Evolutionary conservation across 108 stramenopile species (phyloP), one percentile per base, ranked within the genome.

Genomic region (Fragilaria radians): DNA sequence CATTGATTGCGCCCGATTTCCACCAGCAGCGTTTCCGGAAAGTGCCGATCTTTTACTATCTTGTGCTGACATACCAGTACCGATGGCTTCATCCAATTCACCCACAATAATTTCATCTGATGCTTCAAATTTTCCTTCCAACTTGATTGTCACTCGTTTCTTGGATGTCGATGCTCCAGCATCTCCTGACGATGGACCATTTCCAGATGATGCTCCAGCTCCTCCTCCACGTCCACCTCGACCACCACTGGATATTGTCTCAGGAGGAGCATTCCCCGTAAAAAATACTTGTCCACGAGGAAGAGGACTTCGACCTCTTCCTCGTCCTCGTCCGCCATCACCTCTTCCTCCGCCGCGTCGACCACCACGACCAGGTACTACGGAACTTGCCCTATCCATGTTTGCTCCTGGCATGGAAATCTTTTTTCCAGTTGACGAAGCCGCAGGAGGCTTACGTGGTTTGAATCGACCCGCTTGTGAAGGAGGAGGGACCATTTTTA

Each of bases 391-490:
- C 5, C 23, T 52, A 28, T 14, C 14, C 48, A 1, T 28, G 1
- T 7, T 18, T 11, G 52, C 48, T 4, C 51, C 25, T 24, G 72
- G 4, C 18, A 32, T 23, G 1, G 65, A 30, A 19, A 63, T 32
- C 21, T n/a, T 30, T 1, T 17, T 26, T 29, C 14, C 1, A 18
- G n/a, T 11, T 2, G 23, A 28, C 17, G 82, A 24, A 29, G 65
- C 53, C 23, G 62, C 65, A 9, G 66, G 57, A 3, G 85, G 87
- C 33, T 85, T 86, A 11, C 81, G 72, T 1, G 91, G 91, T 49
- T 84, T 88, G 74, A 92, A 92, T 61, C 80, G 84, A 7, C 91
- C 91, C 31, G 75, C 71, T 77, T 89, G 91, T 23, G 81, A 47
- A 17, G 89, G 89, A 18, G 83, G 79, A 31, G n/a, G n/a, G n/a